Evolutionary conservation across 2,329 filamentous ascomycete species (phyloP), one percentile per base, ranked within the genome.

Genomic region (Fusarium sp.): DNA sequence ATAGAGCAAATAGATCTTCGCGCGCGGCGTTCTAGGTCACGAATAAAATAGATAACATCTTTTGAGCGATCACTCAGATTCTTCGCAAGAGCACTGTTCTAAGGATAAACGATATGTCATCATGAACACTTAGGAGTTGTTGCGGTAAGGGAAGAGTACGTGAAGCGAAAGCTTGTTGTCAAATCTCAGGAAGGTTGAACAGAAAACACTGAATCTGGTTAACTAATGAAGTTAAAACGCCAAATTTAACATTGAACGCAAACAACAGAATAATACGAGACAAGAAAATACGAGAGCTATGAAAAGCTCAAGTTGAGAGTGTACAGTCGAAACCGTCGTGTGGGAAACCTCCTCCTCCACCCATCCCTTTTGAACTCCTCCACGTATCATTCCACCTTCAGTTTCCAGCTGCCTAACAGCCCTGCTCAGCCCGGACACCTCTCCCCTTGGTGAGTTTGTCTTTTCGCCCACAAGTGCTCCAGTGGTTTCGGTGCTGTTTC

Each of bases 241-340:
- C 68, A 44, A 70, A 56, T 54, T 70, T 70, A 64, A 62, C 55
- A 68, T 57, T 66, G 55, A 71, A 58, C 68, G 51, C 52, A 56
- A 60, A 44, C 46, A 57, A 47, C 45, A 62, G 68, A 58, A 70
- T 59, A 61, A 59, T 64, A 57, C 51, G 59, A 66, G 47, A 56
- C 57, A 71, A 69, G 62, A 69, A 69, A 71, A 73, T 59, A 66
- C 53, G 54, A 60, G 65, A 70, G 69, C 47, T 62, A 23, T 41
- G 25, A 43, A 46, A 30, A 59, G 59, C 67, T 49, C 67, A 53
- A 73, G 64, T 55, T 65, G 61, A 64, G 67, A 73, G 71, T 73
- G 58, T 72, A 73, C 71, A 73, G 59, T 71, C 68, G 67, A 65
- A 64, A 60, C 48, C 47, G 48, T 60, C 56, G 57, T 62, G 39